These are phyloP conservation scores for Fusarium papillatum DNA, from an alignment of 2,329 filamentous ascomycete species.

Conservation along the genomic window DNA sequence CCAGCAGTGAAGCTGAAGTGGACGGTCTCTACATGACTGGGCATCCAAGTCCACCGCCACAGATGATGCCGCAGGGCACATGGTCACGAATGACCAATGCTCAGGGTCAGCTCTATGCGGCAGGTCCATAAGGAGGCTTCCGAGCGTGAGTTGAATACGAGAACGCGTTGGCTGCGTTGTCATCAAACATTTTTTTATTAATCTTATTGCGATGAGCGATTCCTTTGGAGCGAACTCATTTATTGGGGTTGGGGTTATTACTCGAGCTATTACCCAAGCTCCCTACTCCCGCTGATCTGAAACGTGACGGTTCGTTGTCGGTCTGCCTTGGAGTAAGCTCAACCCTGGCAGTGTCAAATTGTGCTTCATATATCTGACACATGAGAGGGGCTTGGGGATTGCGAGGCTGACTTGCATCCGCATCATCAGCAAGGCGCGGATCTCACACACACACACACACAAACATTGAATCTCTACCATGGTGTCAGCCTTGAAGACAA, in stretches of 20 bases:
- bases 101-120: conserved; percentile 36
- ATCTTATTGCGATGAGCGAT: conserved; percentile 13
- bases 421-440: conserved; percentile 11
- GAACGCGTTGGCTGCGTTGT: neutral
- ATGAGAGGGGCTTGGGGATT: conserved; percentile 14
- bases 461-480: conserved; percentile 10
- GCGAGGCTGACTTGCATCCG: conserved; percentile 13
- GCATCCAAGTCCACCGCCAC: conserved; percentile 39
- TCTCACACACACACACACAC: conserved; percentile 12
- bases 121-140: conserved; percentile 32
- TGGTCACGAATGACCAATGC: conserved; percentile 39
- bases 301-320: conserved; percentile 21
- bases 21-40: conserved; percentile 40
- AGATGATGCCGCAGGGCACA: conserved; percentile 31
- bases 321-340: conserved; percentile 13
- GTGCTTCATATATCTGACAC: conserved; percentile 29
- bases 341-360: conserved; percentile 21
- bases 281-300: conserved; percentile 8
- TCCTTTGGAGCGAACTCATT: conserved; percentile 10
- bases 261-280: neutral
- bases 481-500: neutral
- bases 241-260: conserved; percentile 12
- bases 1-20: conserved; percentile 46
- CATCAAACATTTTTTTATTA: conserved; percentile 12
- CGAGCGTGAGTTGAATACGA: neutral